phyloP scores from a whole-genome alignment of 2,329 filamentous ascomycete genomes.

The Cladophialophora bantiana region DNA sequence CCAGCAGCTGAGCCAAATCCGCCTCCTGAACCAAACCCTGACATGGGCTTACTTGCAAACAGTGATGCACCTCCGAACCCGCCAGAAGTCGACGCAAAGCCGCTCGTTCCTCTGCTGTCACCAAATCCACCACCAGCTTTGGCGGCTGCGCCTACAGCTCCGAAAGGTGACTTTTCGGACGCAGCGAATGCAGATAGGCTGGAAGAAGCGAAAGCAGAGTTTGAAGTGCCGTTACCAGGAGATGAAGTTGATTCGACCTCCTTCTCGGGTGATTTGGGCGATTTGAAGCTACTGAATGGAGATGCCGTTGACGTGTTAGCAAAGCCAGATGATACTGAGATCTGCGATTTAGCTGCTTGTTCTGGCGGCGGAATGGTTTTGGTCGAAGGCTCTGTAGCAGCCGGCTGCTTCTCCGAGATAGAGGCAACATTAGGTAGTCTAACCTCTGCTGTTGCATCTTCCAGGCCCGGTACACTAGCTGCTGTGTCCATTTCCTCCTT shows the following conservation, averaged over 20 bases:
- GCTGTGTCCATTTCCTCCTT: constrained; percentile 29
- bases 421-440: constrained; percentile 2
- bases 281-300: constrained; percentile 50
- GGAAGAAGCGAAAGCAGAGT: constrained; percentile 71
- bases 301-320: constrained; percentile 51
- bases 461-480: constrained; percentile 2
- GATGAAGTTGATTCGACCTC: constrained; percentile 35
- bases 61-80: constrained; percentile 42
- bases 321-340: constrained; percentile 46
- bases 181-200: constrained; percentile 71
- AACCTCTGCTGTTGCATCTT: constrained; percentile 7
- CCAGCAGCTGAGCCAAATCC: constrained; percentile 47
- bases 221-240: constrained; percentile 55
- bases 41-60: constrained; percentile 44
- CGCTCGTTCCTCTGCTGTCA: constrained; percentile 34
- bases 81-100: constrained; percentile 44
- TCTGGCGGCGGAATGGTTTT: neutral
- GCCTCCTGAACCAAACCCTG: constrained; percentile 49
- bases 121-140: constrained; percentile 45
- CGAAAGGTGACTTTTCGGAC: constrained; percentile 69
- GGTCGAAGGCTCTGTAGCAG: neutral
- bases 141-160: constrained; percentile 54
- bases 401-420: constrained; percentile 3
- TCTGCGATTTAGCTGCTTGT: constrained; percentile 14
- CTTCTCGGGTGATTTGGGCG: constrained; percentile 42